Evolutionary conservation across 169 alveolate species (phyloP), one percentile per base, ranked within the genome.

Genomic region (Plasmodium cynomolgi): DNA sequence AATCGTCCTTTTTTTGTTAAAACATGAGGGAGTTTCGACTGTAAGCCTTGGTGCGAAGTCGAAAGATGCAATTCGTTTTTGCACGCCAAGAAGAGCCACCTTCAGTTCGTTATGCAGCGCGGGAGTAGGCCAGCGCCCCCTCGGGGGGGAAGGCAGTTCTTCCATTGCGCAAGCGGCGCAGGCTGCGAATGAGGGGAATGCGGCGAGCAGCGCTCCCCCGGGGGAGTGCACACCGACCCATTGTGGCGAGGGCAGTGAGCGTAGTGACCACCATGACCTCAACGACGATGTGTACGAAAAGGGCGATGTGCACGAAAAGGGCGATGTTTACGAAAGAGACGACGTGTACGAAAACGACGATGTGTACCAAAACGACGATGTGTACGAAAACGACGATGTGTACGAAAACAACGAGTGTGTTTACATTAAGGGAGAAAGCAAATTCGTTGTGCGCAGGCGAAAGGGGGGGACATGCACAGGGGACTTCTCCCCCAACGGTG

Each of bases 371-470:
- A 37, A 37, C 9, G 44, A 84, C 56, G 84, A 62, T 39, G 90
- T 81, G 20, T 77, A 88, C 26, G 88, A 77, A 33, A 56, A 72
- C 0, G 93, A 84, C 68, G 86, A 81, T 72, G 91, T 81, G 15
- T 90, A 90, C 54, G 90, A 80, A 34, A 81, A 80, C 90, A 90
- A 37, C 20, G 94, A 90, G 77, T 90, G 94, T 80, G 71, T 80
- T 62, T 90, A 90, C 58, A 31, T 90, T 31, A 47, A 90, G 26
- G 54, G 75, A 8, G 90, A 62, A 20, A 85, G 37, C 0, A 75
- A 79, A 75, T 20, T 85, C 39, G 44, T 50, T 75, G 81, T 85
- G 41, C 68, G 31, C 41, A 41, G 47, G 20, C 74, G 77, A 90
- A 88, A 13, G 31, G 26, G 39, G 62, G 58, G 23, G 17, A 13